Evolutionary conservation across 202 grass and related monocot genomes (phyloP).

Genomic region (Zizania palustris): DNA sequence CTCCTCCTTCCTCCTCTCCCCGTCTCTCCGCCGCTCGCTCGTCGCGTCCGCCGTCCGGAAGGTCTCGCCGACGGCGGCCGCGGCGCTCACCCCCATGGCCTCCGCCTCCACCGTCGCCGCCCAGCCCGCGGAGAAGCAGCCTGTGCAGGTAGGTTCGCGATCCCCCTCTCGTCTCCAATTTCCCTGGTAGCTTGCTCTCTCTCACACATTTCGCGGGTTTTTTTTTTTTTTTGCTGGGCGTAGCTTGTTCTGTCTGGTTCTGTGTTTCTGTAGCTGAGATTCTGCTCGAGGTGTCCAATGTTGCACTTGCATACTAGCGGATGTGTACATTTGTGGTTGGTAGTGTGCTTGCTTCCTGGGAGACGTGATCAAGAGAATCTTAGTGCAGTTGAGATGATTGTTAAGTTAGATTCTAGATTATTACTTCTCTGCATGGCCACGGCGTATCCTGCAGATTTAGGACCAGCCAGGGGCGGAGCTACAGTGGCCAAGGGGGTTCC

Average conservation of each 20-base stretch:
- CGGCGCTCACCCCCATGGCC: conserved; percentile 29
- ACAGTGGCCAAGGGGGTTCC: too few species aligned
- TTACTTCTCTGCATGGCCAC: not conserved
- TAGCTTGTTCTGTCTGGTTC: not conserved
- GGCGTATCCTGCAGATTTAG: not conserved
- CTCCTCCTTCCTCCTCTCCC: not conserved
- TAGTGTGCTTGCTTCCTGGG: too few species aligned
- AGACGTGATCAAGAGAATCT: too few species aligned
- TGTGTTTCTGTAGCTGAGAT: not conserved
- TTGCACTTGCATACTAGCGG: not conserved
- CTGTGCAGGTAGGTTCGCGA: conserved; percentile 46
- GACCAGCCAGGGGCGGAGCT: too few species aligned
- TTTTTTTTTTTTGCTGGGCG: too few species aligned
- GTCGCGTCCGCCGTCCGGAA: conserved; percentile 42
- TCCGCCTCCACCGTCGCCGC: conserved; percentile 37
- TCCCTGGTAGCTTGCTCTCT: not conserved
- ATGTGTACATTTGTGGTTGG: too few species aligned
- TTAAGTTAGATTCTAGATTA: not conserved
- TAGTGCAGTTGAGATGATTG: not conserved
- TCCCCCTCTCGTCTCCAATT: not conserved
- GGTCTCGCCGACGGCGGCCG: conserved; percentile 30
- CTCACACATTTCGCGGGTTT: too few species aligned
- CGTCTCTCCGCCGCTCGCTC: conserved; percentile 46
- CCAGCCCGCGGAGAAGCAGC: conserved; percentile 39
- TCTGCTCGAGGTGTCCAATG: not conserved